Percentiles rank a stretch among this genome's conserved stretches.
These are phyloP conservation scores for Tylopilus felleus DNA, from an alignment of 768 basidiomycete genomes.

Conservation along the genomic window DNA sequence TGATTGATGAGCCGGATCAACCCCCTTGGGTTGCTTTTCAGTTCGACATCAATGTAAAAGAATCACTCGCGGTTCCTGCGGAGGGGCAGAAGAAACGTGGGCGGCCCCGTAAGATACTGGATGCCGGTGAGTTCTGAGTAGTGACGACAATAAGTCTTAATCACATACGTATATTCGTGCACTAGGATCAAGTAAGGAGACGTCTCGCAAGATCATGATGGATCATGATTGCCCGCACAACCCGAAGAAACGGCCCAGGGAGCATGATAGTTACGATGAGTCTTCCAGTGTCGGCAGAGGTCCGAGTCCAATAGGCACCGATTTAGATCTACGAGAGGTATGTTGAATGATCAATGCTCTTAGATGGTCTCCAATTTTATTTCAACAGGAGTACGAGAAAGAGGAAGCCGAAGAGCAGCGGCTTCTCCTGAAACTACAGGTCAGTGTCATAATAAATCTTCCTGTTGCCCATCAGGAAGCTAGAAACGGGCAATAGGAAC, in stretches of 20 bases:
- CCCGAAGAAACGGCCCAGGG: neutral
- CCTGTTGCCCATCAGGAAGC: neutral
- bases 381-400: constrained; percentile 8
- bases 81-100: neutral
- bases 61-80: neutral
- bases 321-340: constrained; percentile 1
- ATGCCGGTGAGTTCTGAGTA: neutral
- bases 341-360: neutral
- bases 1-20: constrained; percentile 12
- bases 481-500: neutral
- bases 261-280: neutral
- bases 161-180: neutral
- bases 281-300: neutral
- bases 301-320: neutral
- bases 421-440: constrained; percentile 11
- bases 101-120: neutral
- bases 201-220: neutral
- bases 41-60: constrained; percentile 7
- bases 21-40: constrained; percentile 13
- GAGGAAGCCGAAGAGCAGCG: constrained; percentile 15
- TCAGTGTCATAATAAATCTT: neutral
- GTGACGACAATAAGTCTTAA: neutral
- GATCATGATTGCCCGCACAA: neutral
- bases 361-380: neutral
- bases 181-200: neutral